A percentile compares a stretch with the other conserved stretches of the same genome.
These are phyloP conservation scores for Hyaloraphidium curvatum DNA, from an alignment of 192 early-diverging fungal species.

Conservation along the genomic window DNA sequence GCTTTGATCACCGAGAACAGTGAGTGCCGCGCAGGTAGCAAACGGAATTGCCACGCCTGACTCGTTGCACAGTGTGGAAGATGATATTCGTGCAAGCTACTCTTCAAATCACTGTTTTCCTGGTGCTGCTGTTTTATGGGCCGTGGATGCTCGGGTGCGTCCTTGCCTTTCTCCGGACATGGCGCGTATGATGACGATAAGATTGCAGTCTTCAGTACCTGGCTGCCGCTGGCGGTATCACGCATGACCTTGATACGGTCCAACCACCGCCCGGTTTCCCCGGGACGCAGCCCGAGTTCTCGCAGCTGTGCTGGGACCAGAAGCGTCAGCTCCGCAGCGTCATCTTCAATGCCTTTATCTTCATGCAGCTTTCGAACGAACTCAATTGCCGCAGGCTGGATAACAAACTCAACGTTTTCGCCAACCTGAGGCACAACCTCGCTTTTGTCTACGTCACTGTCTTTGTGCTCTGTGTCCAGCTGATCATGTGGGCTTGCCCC, in stretches of 20 bases:
- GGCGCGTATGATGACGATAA: neutral
- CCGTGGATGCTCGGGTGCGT: neutral
- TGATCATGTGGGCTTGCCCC: too few species aligned
- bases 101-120: neutral
- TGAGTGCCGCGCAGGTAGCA: too few species aligned
- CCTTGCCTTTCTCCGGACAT: neutral
- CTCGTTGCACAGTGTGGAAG: neutral
- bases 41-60: too few species aligned
- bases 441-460: slow-evolving; percentile 66
- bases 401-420: slow-evolving; percentile 72
- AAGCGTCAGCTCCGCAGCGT: neutral
- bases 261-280: too few species aligned
- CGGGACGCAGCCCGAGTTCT: too few species aligned
- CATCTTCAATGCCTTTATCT: slow-evolving; percentile 2
- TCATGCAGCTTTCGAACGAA: neutral
- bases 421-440: slow-evolving; percentile 47
- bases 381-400: slow-evolving; percentile 39
- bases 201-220: too few species aligned
- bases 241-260: too few species aligned
- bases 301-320: too few species aligned
- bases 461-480: slow-evolving; percentile 54
- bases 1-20: neutral
- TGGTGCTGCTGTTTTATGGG: neutral
- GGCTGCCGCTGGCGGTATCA: too few species aligned
- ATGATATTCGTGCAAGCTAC: neutral